A percentile compares a stretch with the other conserved stretches of the same genome.
Conservation (phyloP, 2,329 filamentous ascomycete genomes). For the Achaetomium macrosporum region DNA sequence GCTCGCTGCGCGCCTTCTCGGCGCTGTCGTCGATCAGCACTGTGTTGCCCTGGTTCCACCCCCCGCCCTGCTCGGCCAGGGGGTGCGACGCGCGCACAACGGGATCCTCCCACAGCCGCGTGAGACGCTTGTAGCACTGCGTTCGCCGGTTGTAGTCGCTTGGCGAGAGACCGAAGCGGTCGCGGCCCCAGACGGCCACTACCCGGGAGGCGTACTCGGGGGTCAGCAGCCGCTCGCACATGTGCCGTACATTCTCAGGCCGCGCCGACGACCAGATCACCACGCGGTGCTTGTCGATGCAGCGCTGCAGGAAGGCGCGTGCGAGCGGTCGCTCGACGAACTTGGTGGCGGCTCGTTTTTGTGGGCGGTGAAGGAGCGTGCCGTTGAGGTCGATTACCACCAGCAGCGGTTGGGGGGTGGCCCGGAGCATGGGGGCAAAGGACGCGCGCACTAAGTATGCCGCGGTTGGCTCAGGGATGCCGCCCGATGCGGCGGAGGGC, state of each 20-base stretch:
- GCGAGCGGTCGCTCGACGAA: slow-evolving; percentile 66
- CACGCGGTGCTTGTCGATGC: slow-evolving; percentile 68
- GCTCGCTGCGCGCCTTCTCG: slow-evolving; percentile 77
- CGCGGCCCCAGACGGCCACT: slow-evolving; percentile 70
- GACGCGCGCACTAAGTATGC: slow-evolving; percentile 56
- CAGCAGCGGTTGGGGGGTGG: slow-evolving; percentile 58
- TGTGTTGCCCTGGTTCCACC: slow-evolving; percentile 81
- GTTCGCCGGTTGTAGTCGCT: slow-evolving; percentile 64
- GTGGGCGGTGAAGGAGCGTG: slow-evolving; percentile 71
- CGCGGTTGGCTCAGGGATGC: slow-evolving; percentile 54
- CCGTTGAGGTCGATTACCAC: slow-evolving; percentile 92
- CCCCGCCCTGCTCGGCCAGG: slow-evolving; percentile 31
- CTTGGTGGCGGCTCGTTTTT: slow-evolving; percentile 38
- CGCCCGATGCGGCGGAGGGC: slow-evolving; percentile 43
- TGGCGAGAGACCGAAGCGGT: slow-evolving; percentile 61
- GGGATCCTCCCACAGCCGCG: slow-evolving; percentile 60
- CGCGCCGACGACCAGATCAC: slow-evolving; percentile 89
- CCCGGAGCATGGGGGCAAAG: slow-evolving; percentile 36
- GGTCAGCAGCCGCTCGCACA: slow-evolving; percentile 61
- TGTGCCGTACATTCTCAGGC: slow-evolving; percentile 62
- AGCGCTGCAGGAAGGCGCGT: slow-evolving; percentile 62
- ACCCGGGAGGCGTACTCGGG: slow-evolving; percentile 48
- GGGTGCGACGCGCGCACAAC: slow-evolving; percentile 41
- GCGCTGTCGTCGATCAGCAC: slow-evolving; percentile 80
- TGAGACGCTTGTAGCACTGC: slow-evolving; percentile 85